Evolutionary conservation across 371 early-diverging fungal species (phyloP).

Genomic region (Mucor indicus): DNA sequence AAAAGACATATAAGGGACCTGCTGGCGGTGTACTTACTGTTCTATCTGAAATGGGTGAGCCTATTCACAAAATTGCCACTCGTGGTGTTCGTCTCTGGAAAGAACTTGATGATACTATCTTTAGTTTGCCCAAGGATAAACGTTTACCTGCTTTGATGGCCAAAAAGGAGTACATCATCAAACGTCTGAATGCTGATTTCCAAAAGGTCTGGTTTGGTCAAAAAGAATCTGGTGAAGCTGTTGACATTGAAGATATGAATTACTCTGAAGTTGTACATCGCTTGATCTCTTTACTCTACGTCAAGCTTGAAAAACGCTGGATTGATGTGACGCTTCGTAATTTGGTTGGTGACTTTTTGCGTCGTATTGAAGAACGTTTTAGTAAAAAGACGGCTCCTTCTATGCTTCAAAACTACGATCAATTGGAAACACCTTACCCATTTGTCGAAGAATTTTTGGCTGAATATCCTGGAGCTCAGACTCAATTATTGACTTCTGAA

Average conservation of each 20-base stretch:
- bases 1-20: constrained; percentile 82
- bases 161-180: constrained; percentile 87
- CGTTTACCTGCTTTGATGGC: constrained; percentile 70
- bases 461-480: constrained; percentile 69
- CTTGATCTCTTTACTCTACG: constrained; percentile 76
- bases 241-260: constrained; percentile 85
- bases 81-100: constrained; percentile 89
- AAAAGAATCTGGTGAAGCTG: constrained; percentile 67
- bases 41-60: constrained; percentile 90
- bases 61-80: constrained; percentile 94
- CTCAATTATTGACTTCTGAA: constrained; percentile 79
- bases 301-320: constrained; percentile 79
- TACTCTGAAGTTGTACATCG: constrained; percentile 86
- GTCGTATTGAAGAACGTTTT: constrained; percentile 90
- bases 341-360: constrained; percentile 81
- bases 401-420: constrained; percentile 64
- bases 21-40: constrained; percentile 89
- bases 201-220: constrained; percentile 90
- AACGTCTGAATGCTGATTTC: constrained; percentile 83
- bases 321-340: constrained; percentile 80
- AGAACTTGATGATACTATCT: constrained; percentile 88
- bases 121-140: constrained; percentile 84
- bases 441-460: constrained; percentile 70
- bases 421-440: constrained; percentile 65
- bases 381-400: constrained; percentile 50